Conservation (phyloP, 257 asterid genomes). For the Nemophila menziesii region DNA sequence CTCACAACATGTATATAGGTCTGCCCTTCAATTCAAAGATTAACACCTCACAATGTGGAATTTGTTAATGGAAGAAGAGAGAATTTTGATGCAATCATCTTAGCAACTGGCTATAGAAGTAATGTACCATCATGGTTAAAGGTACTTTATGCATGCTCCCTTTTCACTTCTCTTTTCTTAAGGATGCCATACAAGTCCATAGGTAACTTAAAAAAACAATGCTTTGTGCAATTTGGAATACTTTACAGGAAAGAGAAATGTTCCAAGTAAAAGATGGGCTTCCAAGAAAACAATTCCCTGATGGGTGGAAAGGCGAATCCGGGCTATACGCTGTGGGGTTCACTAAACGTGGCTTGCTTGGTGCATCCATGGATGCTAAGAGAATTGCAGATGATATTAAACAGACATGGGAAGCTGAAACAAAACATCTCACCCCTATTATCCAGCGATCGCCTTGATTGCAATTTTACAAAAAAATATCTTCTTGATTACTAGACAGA, state of each 20-base stretch:
- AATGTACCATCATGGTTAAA: constrained; percentile 22
- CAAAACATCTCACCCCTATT: constrained; percentile 19
- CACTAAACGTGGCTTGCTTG: constrained; percentile 96
- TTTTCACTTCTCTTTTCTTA: neutral
- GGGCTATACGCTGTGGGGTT: constrained; percentile 94
- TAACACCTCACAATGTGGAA: constrained; percentile 11
- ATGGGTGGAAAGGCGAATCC: constrained; percentile 88
- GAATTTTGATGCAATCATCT: constrained; percentile 16
- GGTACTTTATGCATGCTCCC: constrained; percentile 4
- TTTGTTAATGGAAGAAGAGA: constrained; percentile 17
- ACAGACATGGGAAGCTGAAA: constrained; percentile 21
- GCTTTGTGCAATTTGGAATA: neutral
- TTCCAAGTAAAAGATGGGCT: constrained; percentile 75
- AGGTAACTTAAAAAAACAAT: neutral
- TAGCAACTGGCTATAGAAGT: constrained; percentile 22
- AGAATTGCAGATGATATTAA: constrained; percentile 61
- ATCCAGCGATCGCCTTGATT: constrained; percentile 13
- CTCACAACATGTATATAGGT: constrained; percentile 7
- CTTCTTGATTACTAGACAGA: neutral
- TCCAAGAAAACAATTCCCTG: constrained; percentile 80
- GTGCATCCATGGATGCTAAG: constrained; percentile 90
- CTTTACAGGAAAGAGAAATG: constrained; percentile 57
- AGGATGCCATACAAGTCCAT: neutral
- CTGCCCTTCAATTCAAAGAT: constrained; percentile 12
- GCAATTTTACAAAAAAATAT: neutral